Evolutionary conservation across 2,329 filamentous ascomycete genomes (phyloP), one percentile per base, ranked within the genome.

Genomic region (Aspergillus nomiae): DNA sequence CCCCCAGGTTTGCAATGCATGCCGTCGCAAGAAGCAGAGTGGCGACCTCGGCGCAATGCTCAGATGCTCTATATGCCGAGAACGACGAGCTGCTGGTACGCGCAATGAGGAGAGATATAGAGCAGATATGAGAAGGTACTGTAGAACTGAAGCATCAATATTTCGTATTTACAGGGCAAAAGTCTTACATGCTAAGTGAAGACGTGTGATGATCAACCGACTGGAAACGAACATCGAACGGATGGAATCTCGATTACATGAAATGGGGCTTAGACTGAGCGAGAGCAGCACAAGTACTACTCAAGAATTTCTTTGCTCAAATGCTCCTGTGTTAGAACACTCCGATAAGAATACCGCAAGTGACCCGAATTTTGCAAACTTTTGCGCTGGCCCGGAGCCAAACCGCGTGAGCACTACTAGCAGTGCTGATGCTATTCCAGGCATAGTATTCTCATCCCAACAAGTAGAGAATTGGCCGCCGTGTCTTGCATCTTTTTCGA

Each of bases 131-230:
- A 34, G 55, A 60, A 56, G 48, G 51, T 55, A 54, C 50, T 53
- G 30, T 53, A 4, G 28, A n/a, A 21, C 41, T 50, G 57, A 28
- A 41, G 11, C 11, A 21, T 59, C 34, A 51, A 46, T 32, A 28
- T 50, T 32, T 1, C 26, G 21, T 30, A 45, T 12, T 19, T 28
- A 10, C 24, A 28, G 11, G 16, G 28, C 26, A n/a, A 36, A 58
- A 60, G 28, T 48, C 53, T 38, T n/a, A 53, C n/a, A 53, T 54
- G 14, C 36, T 30, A 26, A 26, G 38, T 54, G 34, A 58, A 67
- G 63, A 34, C 65, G 62, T n/a, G 59, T 58, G 45, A 66, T 68
- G 66, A 63, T 68, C 38, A 63, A 67, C 28, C 64, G 65, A 32
- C 57, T 68, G 28, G 66, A 68, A 56, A 58, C 62, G 10, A 67